These are phyloP conservation scores for Pseudogymnoascus sp. DNA, from an alignment of 2,329 filamentous ascomycete genomes.

Conservation along the genomic window DNA sequence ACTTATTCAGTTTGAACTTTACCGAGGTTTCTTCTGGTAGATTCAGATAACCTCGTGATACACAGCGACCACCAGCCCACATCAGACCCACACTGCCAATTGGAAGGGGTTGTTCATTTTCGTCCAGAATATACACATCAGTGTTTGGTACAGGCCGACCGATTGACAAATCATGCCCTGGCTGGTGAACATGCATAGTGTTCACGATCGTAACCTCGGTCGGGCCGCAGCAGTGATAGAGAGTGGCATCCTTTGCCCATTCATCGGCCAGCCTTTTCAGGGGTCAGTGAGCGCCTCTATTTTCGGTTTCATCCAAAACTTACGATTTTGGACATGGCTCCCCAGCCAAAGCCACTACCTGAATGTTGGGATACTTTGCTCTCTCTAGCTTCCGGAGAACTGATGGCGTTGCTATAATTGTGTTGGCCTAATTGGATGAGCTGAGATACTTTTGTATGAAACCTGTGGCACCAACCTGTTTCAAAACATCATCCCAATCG, in stretches of 20 bases:
- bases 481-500: constrained; percentile 39
- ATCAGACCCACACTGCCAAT: constrained; percentile 43
- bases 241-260: constrained; percentile 41
- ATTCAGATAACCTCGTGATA: constrained; percentile 48
- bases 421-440: constrained; percentile 34
- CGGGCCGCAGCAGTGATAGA: constrained; percentile 51
- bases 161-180: constrained; percentile 41
- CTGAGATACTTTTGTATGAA: background rate
- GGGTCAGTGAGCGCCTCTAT: constrained; percentile 11
- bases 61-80: constrained; percentile 49
- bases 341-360: constrained; percentile 45
- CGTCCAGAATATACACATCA: constrained; percentile 45
- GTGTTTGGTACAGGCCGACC: constrained; percentile 50
- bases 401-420: constrained; percentile 47
- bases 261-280: constrained; percentile 40
- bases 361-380: constrained; percentile 41
- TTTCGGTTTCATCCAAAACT: constrained; percentile 13
- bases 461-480: constrained; percentile 30
- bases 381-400: constrained; percentile 43
- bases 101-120: constrained; percentile 35
- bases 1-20: constrained; percentile 43
- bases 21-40: constrained; percentile 41
- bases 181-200: constrained; percentile 43
- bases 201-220: constrained; percentile 54
- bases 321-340: constrained; percentile 42